Evolutionary conservation across 306 rosid genomes (phyloP).

Genomic region (Rosa persica): DNA sequence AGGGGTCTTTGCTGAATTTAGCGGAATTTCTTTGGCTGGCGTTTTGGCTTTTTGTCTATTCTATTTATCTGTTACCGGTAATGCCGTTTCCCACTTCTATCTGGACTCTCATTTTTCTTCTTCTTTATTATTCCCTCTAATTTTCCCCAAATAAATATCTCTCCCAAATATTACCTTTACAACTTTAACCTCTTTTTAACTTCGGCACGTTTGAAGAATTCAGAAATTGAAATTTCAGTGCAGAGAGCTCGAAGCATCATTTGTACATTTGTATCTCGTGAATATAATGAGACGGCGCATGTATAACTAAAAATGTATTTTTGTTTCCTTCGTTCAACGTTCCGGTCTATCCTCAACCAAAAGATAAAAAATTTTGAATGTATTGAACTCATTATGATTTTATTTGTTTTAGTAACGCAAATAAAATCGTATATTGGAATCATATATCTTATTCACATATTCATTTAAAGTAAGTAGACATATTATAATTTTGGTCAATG

Average conservation of each 20-base stretch:
- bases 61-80: slow-evolving; percentile 19
- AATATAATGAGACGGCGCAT: too few species aligned
- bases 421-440: too few species aligned
- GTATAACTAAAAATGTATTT: not conserved
- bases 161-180: not conserved
- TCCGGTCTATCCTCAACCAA: too few species aligned
- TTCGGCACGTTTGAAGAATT: not conserved
- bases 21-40: slow-evolving; percentile 33
- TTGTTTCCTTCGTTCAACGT: not conserved
- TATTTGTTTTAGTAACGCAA: not conserved
- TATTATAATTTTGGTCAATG: too few species aligned
- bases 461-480: not conserved
- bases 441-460: not conserved
- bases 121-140: not conserved
- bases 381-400: too few species aligned
- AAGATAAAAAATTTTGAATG: too few species aligned
- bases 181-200: not conserved
- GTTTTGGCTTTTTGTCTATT: slow-evolving; percentile 26
- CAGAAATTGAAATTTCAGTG: too few species aligned
- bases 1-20: slow-evolving; percentile 22
- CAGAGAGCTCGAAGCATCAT: too few species aligned
- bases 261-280: not conserved
- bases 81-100: slow-evolving; percentile 20
- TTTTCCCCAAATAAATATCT: not conserved
- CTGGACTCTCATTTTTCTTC: not conserved